Evolutionary conservation across 352 stramenopile species (phyloP), one percentile per base, ranked within the genome.

Genomic region (Plasmopara muralis): DNA sequence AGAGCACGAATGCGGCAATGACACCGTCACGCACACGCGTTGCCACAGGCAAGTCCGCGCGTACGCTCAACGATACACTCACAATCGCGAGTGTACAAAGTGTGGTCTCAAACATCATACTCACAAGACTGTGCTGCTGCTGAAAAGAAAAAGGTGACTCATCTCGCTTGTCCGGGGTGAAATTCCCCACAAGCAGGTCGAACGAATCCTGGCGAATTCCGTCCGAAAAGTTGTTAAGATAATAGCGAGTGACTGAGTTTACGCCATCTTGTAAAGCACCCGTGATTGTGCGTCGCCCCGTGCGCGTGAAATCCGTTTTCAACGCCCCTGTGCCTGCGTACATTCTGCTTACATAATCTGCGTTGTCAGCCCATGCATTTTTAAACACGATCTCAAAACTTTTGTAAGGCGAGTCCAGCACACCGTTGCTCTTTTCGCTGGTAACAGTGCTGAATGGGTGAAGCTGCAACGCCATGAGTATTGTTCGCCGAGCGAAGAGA

Each of bases 181-280:
- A 85, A 49, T 83, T 77, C 16, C 78, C 78, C 28, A 96, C 70
- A 28, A 98, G 58, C 31, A 98, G 61, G 53, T 98, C 89, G 44
- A 97, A 88, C 20, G 86, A 85, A 62, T 98, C 94, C 65, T 98
- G 93, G 46, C 80, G 85, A 68, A 93, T 72, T 4, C 87, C 89
- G 66, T 98, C 95, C 30, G 85, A 65, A 68, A 98, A 98, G 59
- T 98, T 98, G 71, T 98, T 98, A 4, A 97, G 69, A 62, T 97
- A 95, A 70, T 98, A 98, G 20, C 95, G 76, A 38, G 93, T 82
- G 40, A 95, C 70, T 15, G 90, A 97, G 66, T 98, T 98, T 42
- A 96, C 64, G 15, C 91, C 95, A 74, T 99, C 96, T 58, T 96
- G 77, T 20, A 99, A 41, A 9, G 92, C 85, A 6, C 96, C 96